Evolutionary conservation across 495 filamentous ascomycete species (phyloP).

Genomic region (Neurospora sp.): DNA sequence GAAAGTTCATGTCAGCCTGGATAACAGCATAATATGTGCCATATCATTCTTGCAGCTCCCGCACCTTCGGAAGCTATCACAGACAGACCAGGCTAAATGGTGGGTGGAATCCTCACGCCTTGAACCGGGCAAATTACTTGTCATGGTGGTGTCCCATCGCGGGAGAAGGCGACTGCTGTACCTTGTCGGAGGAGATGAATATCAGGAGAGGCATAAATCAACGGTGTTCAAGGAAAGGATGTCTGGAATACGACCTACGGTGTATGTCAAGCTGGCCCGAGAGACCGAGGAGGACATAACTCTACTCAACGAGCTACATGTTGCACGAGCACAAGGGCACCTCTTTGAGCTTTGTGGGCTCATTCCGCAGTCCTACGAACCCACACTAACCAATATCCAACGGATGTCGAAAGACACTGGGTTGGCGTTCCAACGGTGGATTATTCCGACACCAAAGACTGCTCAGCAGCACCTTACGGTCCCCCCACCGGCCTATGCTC

Average conservation of each 20-base stretch:
- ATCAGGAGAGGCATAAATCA: not conserved
- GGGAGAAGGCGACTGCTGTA: constrained; percentile 37
- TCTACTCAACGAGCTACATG: constrained; percentile 1
- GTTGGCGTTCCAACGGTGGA: constrained; percentile 12
- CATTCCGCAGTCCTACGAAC: constrained; percentile 22
- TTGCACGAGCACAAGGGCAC: not conserved
- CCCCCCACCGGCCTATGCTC: constrained; percentile 45
- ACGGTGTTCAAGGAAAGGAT: not conserved
- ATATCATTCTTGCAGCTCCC: constrained; percentile 44
- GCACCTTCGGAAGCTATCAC: constrained; percentile 12
- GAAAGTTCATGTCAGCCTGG: constrained; percentile 29
- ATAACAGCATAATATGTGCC: constrained; percentile 39
- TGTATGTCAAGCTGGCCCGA: not conserved
- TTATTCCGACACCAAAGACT: constrained; percentile 32
- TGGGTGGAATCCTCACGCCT: constrained; percentile 50
- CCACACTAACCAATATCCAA: constrained; percentile 24
- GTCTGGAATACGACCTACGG: not conserved
- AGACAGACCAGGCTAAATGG: constrained; percentile 40
- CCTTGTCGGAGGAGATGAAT: constrained; percentile 25
- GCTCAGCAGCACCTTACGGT: not conserved
- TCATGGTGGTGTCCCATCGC: constrained; percentile 32
- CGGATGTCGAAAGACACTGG: constrained; percentile 12
- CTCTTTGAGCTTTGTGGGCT: constrained; percentile 21
- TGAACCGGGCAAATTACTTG: constrained; percentile 46
- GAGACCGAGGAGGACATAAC: not conserved